Conservation (phyloP, 306 rosid species). For the Rubus idaeus region DNA sequence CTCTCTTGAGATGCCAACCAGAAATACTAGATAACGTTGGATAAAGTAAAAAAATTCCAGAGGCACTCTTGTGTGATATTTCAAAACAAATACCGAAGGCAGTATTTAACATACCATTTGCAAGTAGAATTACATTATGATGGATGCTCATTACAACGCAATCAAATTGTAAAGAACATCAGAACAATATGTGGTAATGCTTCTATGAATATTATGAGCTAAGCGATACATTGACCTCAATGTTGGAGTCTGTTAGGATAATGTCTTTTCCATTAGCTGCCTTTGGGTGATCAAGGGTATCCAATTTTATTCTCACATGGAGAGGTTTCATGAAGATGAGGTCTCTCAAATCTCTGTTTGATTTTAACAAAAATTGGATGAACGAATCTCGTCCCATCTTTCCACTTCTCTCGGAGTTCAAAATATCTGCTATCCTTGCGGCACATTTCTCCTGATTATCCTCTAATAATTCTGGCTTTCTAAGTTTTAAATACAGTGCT, state of each 20-base stretch:
- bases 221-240: conserved; percentile 60
- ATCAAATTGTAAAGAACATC: conserved; percentile 2
- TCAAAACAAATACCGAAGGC: neutral
- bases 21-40: too few species aligned
- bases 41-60: neutral
- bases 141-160: neutral
- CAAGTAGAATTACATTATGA: neutral
- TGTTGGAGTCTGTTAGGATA: conserved; percentile 55
- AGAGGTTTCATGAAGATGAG: conserved; percentile 64
- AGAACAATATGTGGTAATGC: neutral
- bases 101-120: neutral
- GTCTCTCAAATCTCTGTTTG: conserved; percentile 66
- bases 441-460: conserved; percentile 53
- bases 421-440: conserved; percentile 54
- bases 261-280: conserved; percentile 62
- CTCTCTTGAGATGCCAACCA: neutral
- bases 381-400: conserved; percentile 53
- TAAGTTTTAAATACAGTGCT: conserved; percentile 56
- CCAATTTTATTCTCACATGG: conserved; percentile 65
- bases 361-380: conserved; percentile 48
- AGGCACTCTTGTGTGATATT: neutral
- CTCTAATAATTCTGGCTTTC: conserved; percentile 27
- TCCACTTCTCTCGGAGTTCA: conserved; percentile 44
- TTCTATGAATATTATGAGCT: conserved; percentile 23
- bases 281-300: conserved; percentile 62